A percentile compares a stretch with the other conserved stretches of the same genome.
These are phyloP conservation scores for Aureobasidium melanogenum DNA, from an alignment of 2,329 filamentous ascomycete genomes.

Conservation along the genomic window DNA sequence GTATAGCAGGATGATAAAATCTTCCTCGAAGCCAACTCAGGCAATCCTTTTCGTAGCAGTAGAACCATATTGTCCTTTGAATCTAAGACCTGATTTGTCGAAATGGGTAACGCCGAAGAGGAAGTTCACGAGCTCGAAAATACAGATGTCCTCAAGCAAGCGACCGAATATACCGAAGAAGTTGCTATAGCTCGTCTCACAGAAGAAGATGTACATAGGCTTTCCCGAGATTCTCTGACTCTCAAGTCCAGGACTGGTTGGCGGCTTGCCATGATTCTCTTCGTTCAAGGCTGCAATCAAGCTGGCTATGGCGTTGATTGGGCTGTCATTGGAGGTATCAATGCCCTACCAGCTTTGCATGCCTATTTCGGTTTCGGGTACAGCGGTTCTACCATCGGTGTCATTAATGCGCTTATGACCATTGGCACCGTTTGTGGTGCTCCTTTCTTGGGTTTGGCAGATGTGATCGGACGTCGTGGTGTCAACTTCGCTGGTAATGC, in stretches of 20 bases:
- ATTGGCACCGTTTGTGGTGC: constrained; percentile 40
- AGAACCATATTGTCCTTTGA: no score
- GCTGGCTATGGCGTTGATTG: constrained; percentile 42
- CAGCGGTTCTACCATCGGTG: constrained; percentile 32
- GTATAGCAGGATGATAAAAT: not conserved
- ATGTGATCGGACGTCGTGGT: constrained; percentile 44
- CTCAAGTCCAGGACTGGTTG: constrained; percentile 35
- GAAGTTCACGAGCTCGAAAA: constrained; percentile 21
- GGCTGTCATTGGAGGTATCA: constrained; percentile 41
- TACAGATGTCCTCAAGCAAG: constrained; percentile 23
- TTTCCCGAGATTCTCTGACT: constrained; percentile 34
- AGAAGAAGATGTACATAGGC: constrained; percentile 36
- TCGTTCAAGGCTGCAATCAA: constrained; percentile 40
- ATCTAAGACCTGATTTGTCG: not conserved
- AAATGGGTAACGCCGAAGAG: not conserved
- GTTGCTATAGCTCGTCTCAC: constrained; percentile 37
- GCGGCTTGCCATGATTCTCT: constrained; percentile 35
- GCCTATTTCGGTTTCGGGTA: constrained; percentile 36
- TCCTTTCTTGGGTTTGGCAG: constrained; percentile 42
- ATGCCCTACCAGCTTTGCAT: constrained; percentile 36
- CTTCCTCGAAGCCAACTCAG: not conserved
- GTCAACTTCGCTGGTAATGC: constrained; percentile 40
- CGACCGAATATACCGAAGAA: constrained; percentile 32
- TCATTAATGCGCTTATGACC: constrained; percentile 41
- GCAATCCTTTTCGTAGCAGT: not conserved